A percentile compares a stretch with the other conserved stretches of the same genome.
phyloP scores from a whole-genome alignment of 208 protist species.

The Leishmania major region DNA sequence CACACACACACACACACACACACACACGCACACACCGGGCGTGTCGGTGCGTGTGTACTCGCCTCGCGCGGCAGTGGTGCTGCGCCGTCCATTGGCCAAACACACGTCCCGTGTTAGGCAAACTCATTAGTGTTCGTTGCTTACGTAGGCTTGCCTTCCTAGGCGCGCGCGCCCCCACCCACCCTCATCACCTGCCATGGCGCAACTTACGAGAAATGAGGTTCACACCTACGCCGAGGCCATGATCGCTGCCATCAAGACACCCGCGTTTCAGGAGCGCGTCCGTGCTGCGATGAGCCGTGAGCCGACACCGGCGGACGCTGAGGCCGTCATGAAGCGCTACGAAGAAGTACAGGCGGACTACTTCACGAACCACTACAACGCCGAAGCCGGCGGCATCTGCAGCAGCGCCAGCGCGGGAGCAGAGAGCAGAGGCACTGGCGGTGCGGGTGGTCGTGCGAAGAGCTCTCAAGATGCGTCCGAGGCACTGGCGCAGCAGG shows the following conservation, averaged over 20 bases:
- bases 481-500: background rate
- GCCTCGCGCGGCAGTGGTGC: background rate
- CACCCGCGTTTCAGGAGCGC: slow-evolving; percentile 33
- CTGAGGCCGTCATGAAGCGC: slow-evolving; percentile 56
- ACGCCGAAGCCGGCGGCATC: background rate
- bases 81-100: background rate
- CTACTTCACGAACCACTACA: slow-evolving; percentile 39
- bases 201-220: slow-evolving; percentile 39
- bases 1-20: background rate
- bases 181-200: background rate
- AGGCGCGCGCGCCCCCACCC: no score
- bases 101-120: background rate
- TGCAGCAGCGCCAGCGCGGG: background rate
- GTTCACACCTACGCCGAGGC: slow-evolving; percentile 49
- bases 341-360: slow-evolving; percentile 69
- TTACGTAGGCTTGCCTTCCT: background rate
- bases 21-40: no score
- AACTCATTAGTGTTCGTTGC: background rate
- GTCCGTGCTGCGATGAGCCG: slow-evolving; percentile 29
- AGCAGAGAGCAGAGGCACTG: background rate
- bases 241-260: slow-evolving; percentile 57
- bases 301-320: slow-evolving; percentile 39
- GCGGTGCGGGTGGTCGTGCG: background rate
- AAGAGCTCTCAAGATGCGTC: background rate
- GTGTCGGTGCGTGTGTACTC: no score